Conservation (phyloP, 2,329 filamentous ascomycete genomes). For the Fusarium floridanum region DNA sequence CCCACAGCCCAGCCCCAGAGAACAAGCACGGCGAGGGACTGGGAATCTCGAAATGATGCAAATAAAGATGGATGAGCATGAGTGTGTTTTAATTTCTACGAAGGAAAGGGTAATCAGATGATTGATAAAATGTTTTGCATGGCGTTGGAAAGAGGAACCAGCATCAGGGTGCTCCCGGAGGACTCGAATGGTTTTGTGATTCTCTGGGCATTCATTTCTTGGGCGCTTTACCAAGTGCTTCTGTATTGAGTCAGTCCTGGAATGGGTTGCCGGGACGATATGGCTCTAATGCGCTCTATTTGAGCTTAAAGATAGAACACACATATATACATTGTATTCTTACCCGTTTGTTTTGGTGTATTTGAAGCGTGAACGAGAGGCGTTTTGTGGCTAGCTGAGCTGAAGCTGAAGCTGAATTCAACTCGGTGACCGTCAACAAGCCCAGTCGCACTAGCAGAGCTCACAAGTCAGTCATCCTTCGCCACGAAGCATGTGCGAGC, state of each 20-base stretch:
- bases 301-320: not conserved
- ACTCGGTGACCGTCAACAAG: not conserved
- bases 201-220: constrained; percentile 6
- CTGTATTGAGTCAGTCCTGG: not conserved
- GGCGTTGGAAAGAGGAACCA: not conserved
- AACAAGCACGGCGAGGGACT: constrained; percentile 9
- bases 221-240: not conserved
- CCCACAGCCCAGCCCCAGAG: constrained; percentile 12
- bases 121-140: not conserved
- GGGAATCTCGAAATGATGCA: constrained; percentile 10
- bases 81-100: not conserved
- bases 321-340: not conserved
- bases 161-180: not conserved
- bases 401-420: not conserved
- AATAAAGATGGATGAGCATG: not conserved
- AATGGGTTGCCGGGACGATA: not conserved
- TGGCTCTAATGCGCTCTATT: not conserved
- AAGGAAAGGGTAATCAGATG: not conserved
- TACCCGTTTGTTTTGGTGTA: not conserved
- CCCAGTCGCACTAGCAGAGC: not conserved
- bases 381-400: not conserved
- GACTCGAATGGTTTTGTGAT: not conserved
- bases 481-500: not conserved
- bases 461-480: not conserved
- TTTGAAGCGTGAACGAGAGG: not conserved